Evolutionary conservation across 129 eudicot species (phyloP).

Genomic region (Helichrysum umbraculigerum): DNA sequence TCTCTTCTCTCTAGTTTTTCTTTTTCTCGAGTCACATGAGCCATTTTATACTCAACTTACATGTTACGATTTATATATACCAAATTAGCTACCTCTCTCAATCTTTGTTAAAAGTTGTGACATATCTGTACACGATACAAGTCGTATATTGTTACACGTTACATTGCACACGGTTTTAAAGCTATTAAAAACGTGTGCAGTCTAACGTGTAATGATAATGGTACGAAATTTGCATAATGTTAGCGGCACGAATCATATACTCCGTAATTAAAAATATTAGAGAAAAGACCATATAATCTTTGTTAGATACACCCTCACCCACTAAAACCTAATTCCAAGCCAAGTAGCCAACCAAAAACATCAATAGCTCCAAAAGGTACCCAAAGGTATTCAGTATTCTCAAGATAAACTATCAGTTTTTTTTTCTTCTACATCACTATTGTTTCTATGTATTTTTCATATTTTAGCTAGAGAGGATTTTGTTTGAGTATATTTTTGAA

Average conservation of each 20-base stretch:
- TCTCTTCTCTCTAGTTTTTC: constrained; percentile 37
- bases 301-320: constrained; percentile 29
- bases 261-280: not conserved
- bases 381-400: constrained; percentile 23
- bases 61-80: constrained; percentile 8
- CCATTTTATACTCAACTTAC: constrained; percentile 17
- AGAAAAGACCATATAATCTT: constrained; percentile 1
- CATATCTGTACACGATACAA: not conserved
- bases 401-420: constrained; percentile 15
- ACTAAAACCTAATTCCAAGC: constrained; percentile 30
- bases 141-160: too few species aligned
- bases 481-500: not conserved
- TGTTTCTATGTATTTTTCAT: constrained; percentile 10
- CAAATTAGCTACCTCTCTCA: constrained; percentile 7
- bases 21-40: constrained; percentile 24
- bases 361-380: constrained; percentile 35
- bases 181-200: not conserved
- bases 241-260: not conserved
- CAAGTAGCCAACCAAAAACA: constrained; percentile 21
- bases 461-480: not conserved
- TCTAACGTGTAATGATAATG: not conserved
- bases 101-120: constrained; percentile 9
- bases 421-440: constrained; percentile 2
- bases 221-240: too few species aligned
- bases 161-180: not conserved